These are phyloP conservation scores for Prunus davidiana DNA, from an alignment of 306 rosid species.

Conservation along the genomic window DNA sequence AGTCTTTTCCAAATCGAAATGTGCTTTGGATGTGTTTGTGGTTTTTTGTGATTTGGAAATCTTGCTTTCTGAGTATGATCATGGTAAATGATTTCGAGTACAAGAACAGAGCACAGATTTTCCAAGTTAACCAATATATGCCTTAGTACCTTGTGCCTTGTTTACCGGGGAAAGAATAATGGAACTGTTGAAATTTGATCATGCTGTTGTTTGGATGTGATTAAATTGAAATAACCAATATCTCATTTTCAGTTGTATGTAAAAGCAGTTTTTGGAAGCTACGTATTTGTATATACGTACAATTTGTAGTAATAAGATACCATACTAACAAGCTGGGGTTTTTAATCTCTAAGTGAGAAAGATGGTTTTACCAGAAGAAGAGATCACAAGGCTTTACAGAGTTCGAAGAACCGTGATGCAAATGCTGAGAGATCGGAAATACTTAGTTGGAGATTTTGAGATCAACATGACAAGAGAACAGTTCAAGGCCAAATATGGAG, in stretches of 20 bases:
- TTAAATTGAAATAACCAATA: neutral
- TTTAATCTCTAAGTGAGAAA: neutral
- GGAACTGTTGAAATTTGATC: neutral
- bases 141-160: too few relatives aligned
- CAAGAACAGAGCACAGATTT: too few relatives aligned
- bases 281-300: neutral
- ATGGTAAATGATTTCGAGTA: too few relatives aligned
- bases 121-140: too few relatives aligned
- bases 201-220: neutral
- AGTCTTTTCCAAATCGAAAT: too few relatives aligned
- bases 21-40: too few relatives aligned
- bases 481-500: conserved; percentile 39
- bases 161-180: neutral
- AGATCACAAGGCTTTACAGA: conserved; percentile 36
- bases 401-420: conserved; percentile 63
- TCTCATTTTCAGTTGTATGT: neutral
- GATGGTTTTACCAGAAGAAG: conserved; percentile 64
- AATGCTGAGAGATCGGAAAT: conserved; percentile 61
- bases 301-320: neutral
- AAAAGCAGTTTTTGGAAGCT: neutral
- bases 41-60: too few relatives aligned
- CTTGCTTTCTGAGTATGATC: too few relatives aligned
- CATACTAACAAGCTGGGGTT: neutral
- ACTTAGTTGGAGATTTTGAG: conserved; percentile 53
- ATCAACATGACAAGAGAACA: conserved; percentile 51